Percentiles rank a stretch among this genome's conserved stretches.
These are phyloP conservation scores for Mycena rosella DNA, from an alignment of 768 basidiomycete genomes.

Conservation along the genomic window DNA sequence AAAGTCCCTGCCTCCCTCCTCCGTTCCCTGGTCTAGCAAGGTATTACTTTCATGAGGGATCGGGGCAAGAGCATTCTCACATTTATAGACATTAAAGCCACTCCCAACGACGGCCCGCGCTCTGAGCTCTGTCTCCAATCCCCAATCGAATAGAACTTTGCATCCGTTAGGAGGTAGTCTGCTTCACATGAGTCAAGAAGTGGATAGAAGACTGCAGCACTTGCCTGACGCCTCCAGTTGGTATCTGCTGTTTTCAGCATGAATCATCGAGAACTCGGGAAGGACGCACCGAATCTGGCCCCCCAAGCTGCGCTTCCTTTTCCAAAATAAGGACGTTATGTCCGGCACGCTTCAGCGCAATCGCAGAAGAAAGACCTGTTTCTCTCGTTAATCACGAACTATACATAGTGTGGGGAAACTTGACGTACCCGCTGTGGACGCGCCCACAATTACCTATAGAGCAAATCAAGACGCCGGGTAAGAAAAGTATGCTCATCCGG, in stretches of 20 bases:
- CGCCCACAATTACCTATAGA: too few species aligned
- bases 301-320: conserved; percentile 23
- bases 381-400: too few species aligned
- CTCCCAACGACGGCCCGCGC: neutral
- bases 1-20: neutral
- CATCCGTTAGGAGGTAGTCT: conserved; percentile 32
- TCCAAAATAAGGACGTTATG: conserved; percentile 29
- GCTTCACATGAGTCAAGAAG: neutral
- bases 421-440: too few species aligned
- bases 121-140: conserved; percentile 5
- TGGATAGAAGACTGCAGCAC: too few species aligned
- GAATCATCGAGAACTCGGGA: too few species aligned
- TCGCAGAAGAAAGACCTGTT: conserved; percentile 23
- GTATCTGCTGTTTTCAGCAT: too few species aligned
- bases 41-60: neutral
- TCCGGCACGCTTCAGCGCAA: conserved; percentile 21
- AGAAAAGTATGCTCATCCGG: too few species aligned
- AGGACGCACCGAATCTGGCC: conserved; percentile 10
- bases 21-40: neutral
- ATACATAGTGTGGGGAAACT: too few species aligned
- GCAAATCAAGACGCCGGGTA: too few species aligned
- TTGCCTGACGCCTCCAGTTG: conserved; percentile 6
- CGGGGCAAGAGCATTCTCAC: too few species aligned
- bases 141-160: too few species aligned
- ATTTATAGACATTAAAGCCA: conserved; percentile 23